Percentiles rank a stretch among this genome's conserved stretches.
Evolutionary conservation across 2,329 filamentous ascomycete species (phyloP).

Genomic region (Colletotrichum gigasporum): DNA sequence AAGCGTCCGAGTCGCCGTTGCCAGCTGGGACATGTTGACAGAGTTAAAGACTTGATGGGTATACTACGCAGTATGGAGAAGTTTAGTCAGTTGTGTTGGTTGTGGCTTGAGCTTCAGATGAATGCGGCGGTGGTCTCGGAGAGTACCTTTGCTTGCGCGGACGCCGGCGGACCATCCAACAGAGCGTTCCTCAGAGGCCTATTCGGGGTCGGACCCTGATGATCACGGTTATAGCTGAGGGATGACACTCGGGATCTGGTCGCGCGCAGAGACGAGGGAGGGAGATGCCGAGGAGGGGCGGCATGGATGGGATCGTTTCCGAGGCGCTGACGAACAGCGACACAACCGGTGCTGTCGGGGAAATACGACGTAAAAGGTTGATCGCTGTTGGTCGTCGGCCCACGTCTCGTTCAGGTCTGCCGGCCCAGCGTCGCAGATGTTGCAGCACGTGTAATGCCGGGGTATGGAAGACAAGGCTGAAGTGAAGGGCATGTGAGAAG

Average conservation of each 20-base stretch:
- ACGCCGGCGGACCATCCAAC: constrained; percentile 1
- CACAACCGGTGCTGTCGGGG: background rate
- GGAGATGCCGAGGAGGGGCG: constrained; percentile 2
- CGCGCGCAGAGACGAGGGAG: constrained; percentile 5
- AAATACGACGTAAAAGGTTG: background rate
- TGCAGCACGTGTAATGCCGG: background rate
- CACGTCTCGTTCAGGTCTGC: background rate
- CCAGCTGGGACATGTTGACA: background rate
- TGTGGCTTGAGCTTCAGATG: constrained; percentile 16
- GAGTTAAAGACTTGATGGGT: no score
- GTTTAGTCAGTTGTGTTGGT: background rate
- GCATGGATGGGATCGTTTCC: constrained; percentile 12
- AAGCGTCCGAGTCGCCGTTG: background rate
- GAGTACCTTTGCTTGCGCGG: background rate
- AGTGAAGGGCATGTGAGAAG: background rate
- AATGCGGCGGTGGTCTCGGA: constrained; percentile 20
- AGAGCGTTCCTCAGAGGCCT: background rate
- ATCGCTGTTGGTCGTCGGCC: constrained; percentile 16
- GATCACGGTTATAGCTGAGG: constrained; percentile 12
- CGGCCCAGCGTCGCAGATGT: background rate
- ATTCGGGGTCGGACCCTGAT: constrained; percentile 28
- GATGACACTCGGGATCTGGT: background rate
- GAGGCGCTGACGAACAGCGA: background rate
- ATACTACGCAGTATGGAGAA: no score
- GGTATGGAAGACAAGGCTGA: background rate